Conservation (phyloP, 345 rosid genomes). For the Alliaria petiolata region DNA sequence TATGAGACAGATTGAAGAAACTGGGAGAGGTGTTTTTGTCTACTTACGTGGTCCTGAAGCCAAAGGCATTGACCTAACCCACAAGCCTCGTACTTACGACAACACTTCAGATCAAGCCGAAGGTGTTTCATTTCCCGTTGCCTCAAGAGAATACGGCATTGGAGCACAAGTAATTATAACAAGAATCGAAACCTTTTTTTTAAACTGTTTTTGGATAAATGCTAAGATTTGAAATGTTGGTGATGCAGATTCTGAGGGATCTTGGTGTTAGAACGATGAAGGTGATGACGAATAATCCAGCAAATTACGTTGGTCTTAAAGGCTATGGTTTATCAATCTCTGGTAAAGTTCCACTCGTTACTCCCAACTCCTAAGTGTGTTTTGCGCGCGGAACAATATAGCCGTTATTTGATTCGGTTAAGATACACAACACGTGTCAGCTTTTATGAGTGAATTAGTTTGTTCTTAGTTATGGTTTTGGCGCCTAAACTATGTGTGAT, state of each 20-base stretch:
- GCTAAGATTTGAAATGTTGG: not conserved
- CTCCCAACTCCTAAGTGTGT: constrained; percentile 14
- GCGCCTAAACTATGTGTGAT: not conserved
- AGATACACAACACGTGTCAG: not conserved
- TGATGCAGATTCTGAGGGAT: constrained; percentile 64
- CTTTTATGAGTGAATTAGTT: not conserved
- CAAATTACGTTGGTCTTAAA: constrained; percentile 38
- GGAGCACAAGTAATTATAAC: constrained; percentile 99
- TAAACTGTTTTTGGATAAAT: not conserved
- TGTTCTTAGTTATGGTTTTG: constrained; percentile 15
- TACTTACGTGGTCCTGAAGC: constrained; percentile 95
- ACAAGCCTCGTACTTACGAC: constrained; percentile 76
- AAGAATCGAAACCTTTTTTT: no score
- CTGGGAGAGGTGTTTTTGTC: constrained; percentile 72
- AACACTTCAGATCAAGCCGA: constrained; percentile 67
- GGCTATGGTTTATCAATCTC: constrained; percentile 36
- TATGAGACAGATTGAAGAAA: constrained; percentile 78
- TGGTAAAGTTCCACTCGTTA: constrained; percentile 29
- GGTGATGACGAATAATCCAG: constrained; percentile 83
- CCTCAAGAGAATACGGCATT: constrained; percentile 81
- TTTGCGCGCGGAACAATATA: not conserved
- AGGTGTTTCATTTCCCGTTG: constrained; percentile 66
- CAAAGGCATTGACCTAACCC: constrained; percentile 81
- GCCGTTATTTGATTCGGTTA: not conserved
- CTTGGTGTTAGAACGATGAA: constrained; percentile 78